Percentiles rank a stretch among this genome's conserved stretches.
Conservation (phyloP, 208 protist genomes). For the Porcisia hertigi region DNA sequence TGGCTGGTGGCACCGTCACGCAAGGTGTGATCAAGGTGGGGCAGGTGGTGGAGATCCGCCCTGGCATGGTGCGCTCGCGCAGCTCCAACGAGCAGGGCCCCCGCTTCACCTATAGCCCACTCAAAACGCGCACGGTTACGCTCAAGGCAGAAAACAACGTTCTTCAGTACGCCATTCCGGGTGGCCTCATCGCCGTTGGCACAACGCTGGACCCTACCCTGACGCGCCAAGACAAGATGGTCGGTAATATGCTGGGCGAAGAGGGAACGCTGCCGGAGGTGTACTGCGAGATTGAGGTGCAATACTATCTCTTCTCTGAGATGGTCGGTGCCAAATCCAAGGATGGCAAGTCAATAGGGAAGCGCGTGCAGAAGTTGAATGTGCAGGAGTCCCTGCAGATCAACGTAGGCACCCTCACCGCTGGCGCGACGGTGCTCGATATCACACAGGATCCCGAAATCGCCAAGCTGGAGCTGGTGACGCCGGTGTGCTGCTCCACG, state of each 20-base stretch:
- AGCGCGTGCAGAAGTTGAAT: conserved; percentile 95
- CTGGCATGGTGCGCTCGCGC: conserved; percentile 91
- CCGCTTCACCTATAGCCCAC: conserved; percentile 95
- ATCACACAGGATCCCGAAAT: conserved; percentile 94
- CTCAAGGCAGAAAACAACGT: conserved; percentile 98
- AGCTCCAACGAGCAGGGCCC: conserved; percentile 76
- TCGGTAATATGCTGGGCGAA: conserved; percentile 95
- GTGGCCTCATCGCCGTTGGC: conserved; percentile 99
- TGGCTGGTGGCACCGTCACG: conserved; percentile 98
- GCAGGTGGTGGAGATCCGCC: conserved; percentile 99
- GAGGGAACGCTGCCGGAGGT: conserved; percentile 95
- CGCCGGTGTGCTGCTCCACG: conserved; percentile 96
- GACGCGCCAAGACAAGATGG: conserved; percentile 98
- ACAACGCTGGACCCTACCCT: conserved; percentile 99
- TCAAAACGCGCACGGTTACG: conserved; percentile 94
- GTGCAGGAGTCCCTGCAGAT: conserved; percentile 98
- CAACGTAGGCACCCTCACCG: conserved; percentile 99
- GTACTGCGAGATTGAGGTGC: conserved; percentile 97
- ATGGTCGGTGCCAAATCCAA: conserved; percentile 92
- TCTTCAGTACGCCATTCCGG: conserved; percentile 99
- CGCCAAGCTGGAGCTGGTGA: conserved; percentile 95
- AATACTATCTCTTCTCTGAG: conserved; percentile 97
- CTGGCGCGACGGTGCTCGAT: conserved; percentile 94
- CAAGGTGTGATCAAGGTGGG: conserved; percentile 97
- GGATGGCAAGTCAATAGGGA: conserved; percentile 52